Evolutionary conservation across 106 monocot genomes (phyloP), one percentile per base, ranked within the genome.

Genomic region (Allium sativum): DNA sequence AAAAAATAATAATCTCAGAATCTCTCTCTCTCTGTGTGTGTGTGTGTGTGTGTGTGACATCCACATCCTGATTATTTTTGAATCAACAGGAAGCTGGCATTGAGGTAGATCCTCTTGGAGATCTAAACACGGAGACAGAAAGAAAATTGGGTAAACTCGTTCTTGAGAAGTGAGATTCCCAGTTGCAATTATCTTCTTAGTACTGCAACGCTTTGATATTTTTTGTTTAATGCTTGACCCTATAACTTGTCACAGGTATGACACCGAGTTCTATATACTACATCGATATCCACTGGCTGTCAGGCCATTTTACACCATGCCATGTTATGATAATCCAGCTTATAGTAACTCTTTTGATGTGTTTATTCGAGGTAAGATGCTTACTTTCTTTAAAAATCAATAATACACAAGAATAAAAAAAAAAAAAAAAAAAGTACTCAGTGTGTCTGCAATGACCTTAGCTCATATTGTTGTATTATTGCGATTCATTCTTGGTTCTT

Each of bases 261-360:
- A 71, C 4, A 96, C 96, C 46, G 96, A 96, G 64, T 96, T 96
- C 59, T 96, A 82, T 61, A 85, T 96, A 48, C 80, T 96, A 22
- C 74, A 79, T 67, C 81, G 84, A 16, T 96, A 96, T 74, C 96
- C 96, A 55, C 73, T 91, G 77, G 87, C 82, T 55, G 84, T 91
- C 14, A 77, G 96, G 63, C 96, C 96, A 45, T 96, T 96, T 69
- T 96, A 96, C 70, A 96, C 96, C 21, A 96, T 96, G 96, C 96
- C 96, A 44, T 96, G 96, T 68, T 71, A 68, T 78, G 96, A 96
- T 55, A 68, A 96, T 57, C 66, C 70, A 47, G 61, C 53, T 45
- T 96, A 96, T 67, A 91, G 90, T 40, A 96, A 96, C 53, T 96
- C 96, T 14, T 96, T 96, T 56, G 96, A 96, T 78, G 96, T 96